These are phyloP conservation scores for Xylaria palmicola DNA, from an alignment of 495 filamentous ascomycete genomes.

Conservation along the genomic window DNA sequence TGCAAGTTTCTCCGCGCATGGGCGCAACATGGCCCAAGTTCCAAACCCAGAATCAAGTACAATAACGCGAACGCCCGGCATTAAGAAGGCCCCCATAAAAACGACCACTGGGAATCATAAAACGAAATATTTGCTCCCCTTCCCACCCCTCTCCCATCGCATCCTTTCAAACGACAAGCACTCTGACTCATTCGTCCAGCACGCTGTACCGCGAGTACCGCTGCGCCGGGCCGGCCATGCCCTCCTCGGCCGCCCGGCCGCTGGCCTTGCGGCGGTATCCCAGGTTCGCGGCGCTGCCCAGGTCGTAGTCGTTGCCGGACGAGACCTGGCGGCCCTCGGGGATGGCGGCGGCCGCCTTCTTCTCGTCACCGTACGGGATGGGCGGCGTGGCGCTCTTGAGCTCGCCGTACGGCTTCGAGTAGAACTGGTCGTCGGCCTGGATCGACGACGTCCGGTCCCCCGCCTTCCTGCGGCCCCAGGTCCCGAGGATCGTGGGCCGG, in stretches of 20 bases:
- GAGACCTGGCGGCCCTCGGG: slow-evolving; percentile 41
- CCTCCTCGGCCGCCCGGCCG: slow-evolving; percentile 84
- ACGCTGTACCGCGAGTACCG: slow-evolving; percentile 33
- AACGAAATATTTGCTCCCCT: not conserved
- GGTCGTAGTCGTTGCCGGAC: slow-evolving; percentile 61
- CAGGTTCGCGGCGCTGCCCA: slow-evolving; percentile 38
- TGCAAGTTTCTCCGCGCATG: not conserved
- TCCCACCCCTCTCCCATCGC: not conserved
- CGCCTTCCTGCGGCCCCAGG: slow-evolving; percentile 21
- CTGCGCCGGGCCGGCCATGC: slow-evolving; percentile 32
- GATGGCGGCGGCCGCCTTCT: not conserved
- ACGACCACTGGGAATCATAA: slow-evolving; percentile 6
- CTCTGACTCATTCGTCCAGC: slow-evolving; percentile 21
- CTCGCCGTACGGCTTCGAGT: slow-evolving; percentile 51
- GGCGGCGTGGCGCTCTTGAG: slow-evolving; percentile 48
- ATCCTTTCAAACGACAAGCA: not conserved
- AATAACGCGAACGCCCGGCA: slow-evolving; percentile 1
- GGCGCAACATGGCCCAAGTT: not conserved
- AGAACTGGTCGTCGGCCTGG: slow-evolving; percentile 55
- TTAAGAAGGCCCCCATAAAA: not conserved
- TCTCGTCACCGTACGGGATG: slow-evolving; percentile 37
- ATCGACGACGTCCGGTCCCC: slow-evolving; percentile 42
- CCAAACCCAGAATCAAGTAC: not conserved
- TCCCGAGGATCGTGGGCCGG: slow-evolving; percentile 6
- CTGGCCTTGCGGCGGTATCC: slow-evolving; percentile 65